Evolutionary conservation across 345 rosid species (phyloP).

Genomic region (Citrus mangshanensis): DNA sequence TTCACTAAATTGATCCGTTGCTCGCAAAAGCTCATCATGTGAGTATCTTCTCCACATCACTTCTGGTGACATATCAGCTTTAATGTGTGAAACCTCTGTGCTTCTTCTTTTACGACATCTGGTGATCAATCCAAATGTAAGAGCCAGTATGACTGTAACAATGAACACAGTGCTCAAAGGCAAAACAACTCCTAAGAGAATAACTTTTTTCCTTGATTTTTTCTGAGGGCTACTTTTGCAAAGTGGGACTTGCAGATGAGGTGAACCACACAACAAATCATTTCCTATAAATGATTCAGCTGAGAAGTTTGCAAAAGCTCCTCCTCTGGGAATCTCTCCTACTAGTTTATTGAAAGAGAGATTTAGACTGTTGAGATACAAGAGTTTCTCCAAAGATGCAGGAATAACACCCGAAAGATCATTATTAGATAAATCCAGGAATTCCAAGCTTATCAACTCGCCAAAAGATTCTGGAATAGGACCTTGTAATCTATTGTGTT

Average conservation of each 20-base stretch:
- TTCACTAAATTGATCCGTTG: too few relatives aligned
- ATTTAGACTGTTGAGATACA: not conserved
- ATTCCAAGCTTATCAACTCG: slow-evolving; percentile 1
- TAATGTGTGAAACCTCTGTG: not conserved
- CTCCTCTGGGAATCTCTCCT: slow-evolving; percentile 11
- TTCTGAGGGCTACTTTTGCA: not conserved
- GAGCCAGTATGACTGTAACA: not conserved
- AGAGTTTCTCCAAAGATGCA: slow-evolving; percentile 4
- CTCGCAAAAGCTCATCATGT: too few relatives aligned
- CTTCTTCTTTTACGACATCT: not conserved
- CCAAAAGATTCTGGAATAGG: slow-evolving; percentile 9
- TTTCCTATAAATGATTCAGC: slow-evolving; percentile 1
- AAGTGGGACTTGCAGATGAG: not conserved
- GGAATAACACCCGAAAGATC: slow-evolving; percentile 10
- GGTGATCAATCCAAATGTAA: not conserved
- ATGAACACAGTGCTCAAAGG: not conserved
- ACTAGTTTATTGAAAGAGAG: slow-evolving; percentile 1
- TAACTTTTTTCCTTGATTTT: not conserved
- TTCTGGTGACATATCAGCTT: too few relatives aligned
- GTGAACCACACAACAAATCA: slow-evolving; percentile 7
- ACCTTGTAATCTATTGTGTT: not conserved
- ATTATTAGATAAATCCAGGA: slow-evolving; percentile 11
- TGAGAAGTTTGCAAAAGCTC: slow-evolving; percentile 3
- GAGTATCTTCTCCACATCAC: too few relatives aligned
- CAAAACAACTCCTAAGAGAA: not conserved